A percentile compares a stretch with the other conserved stretches of the same genome.
Evolutionary conservation across 2,329 filamentous ascomycete species (phyloP).

Genomic region (Alternaria dauci): DNA sequence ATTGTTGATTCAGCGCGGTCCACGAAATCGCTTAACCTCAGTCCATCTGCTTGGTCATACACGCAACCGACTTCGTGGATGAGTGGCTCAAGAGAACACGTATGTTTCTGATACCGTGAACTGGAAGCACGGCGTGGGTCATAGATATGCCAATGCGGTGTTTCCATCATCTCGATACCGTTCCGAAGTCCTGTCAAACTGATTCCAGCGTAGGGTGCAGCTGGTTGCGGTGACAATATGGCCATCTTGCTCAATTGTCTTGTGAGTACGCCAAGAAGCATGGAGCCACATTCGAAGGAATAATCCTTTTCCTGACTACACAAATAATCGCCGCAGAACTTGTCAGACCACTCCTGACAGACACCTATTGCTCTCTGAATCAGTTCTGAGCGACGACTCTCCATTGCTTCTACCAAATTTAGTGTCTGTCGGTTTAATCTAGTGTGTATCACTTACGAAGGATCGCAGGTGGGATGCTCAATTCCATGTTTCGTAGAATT

Average conservation of each 20-base stretch:
- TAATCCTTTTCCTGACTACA: neutral
- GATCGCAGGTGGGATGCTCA: constrained; percentile 18
- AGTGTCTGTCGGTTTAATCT: neutral
- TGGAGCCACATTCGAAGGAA: constrained; percentile 22
- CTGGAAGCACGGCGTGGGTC: neutral
- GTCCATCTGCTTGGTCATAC: neutral
- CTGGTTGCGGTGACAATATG: constrained; percentile 13
- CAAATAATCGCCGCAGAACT: neutral
- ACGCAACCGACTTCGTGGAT: neutral
- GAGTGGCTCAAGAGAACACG: neutral
- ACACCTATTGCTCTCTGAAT: neutral
- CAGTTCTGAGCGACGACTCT: neutral
- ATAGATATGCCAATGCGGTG: neutral
- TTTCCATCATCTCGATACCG: neutral
- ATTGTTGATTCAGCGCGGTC: neutral
- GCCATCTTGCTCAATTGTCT: constrained; percentile 20
- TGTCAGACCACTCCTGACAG: neutral
- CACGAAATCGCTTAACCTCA: neutral
- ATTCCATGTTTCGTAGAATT: constrained; percentile 10
- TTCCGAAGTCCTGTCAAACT: constrained; percentile 11
- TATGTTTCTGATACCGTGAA: neutral
- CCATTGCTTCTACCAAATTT: neutral
- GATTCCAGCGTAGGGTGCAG: constrained; percentile 17
- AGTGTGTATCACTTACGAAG: constrained; percentile 7
- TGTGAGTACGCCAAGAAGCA: constrained; percentile 30